Evolutionary conservation across 495 filamentous ascomycete species (phyloP), one percentile per base, ranked within the genome.

Genomic region (Neurospora sp.): DNA sequence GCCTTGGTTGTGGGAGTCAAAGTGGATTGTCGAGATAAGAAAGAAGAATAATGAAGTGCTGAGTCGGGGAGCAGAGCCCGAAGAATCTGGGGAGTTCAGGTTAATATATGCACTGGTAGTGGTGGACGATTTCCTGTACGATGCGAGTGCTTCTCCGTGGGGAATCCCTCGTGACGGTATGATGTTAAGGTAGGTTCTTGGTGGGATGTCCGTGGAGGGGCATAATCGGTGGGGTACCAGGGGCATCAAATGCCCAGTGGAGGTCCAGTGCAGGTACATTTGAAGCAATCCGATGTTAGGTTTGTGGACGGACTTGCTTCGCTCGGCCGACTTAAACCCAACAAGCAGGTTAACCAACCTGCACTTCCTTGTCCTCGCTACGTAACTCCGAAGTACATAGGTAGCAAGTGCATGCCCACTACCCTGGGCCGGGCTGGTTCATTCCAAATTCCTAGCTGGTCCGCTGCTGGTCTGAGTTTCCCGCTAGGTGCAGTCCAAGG

Each of bases 21-120:
- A 83, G 80, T 68, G 78, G 75, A 53, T 77, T 76, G 37, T 72
- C 76, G 68, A 65, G 78, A 70, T 71, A 83, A 77, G 68, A 84
- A 77, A 65, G 77, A 76, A 69, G 79, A 75, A 71, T 79, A 79
- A 69, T 80, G 75, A 68, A 81, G 71, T 71, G 80, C 82, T 68
- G 74, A 71, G 75, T 79, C 80, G 22, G 75, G 78, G 41, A 83
- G 75, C 44, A 77, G 69, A 61, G 79, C 78, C 70, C 79, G 79
- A 40, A 77, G 70, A 37, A 77, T 53, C 77, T 80, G 74, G 69
- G 31, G 53, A 17, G 37, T 40, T n/a, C 16, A 70, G 70, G 39
- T 42, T 74, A 74, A 76, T 75, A 73, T 77, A 70, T 42, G 37
- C n/a, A 70, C 27, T 69, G 44, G 70, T 59, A 31, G 70, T 70